Base-by-base conservation (phyloP, 495 filamentous ascomycete species). In the Xylaria sp. region DNA sequence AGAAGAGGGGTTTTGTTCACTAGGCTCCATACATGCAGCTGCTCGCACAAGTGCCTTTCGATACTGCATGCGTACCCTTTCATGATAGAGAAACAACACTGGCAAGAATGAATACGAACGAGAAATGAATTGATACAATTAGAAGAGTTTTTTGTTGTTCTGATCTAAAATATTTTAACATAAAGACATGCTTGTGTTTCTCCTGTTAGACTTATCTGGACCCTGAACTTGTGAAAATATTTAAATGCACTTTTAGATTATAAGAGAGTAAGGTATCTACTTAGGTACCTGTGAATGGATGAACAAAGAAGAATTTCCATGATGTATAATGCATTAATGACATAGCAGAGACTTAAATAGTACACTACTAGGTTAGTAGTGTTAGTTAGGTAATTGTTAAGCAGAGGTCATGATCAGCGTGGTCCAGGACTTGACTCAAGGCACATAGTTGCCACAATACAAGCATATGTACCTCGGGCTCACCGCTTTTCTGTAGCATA, bases 61-160 rank as follows among this genome's bases (percentile, higher is more conserved):
- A 37, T 37, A n/a, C n/a, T n/a, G 35, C 59, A 43, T 40, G 59
- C n/a, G n/a, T 21, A 7, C 17, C 57, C 21, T 26, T 40, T 24
- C 29, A 43, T 62, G 8, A 62, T 62, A 43, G 59, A 62, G 59
- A 43, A 62, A 43, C 37, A 62, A 11, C 37, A 43, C 37, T 29
- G 33, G 37, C 37, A 43, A 62, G 59, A 62, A 62, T 62, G 59
- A 62, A 43, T 62, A 62, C 37, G 21, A 62, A 46, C 19, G 44
- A 46, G 11, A 40, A 40, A 26, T 35, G 33, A 59, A 33, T n/a
- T 26, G n/a, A 43, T 29, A 14, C 1, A 15, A 37, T 35, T 12
- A 5, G 19, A 37, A 59, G 7, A 37, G 37, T 15, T 3, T 29
- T 24, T 53, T 53, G 24, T 50, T 50, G n/a, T 48, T 48, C 19